Base-by-base conservation (phyloP, 2,329 filamentous ascomycete genomes). In the Ophiostoma novo-ulmi region DNA sequence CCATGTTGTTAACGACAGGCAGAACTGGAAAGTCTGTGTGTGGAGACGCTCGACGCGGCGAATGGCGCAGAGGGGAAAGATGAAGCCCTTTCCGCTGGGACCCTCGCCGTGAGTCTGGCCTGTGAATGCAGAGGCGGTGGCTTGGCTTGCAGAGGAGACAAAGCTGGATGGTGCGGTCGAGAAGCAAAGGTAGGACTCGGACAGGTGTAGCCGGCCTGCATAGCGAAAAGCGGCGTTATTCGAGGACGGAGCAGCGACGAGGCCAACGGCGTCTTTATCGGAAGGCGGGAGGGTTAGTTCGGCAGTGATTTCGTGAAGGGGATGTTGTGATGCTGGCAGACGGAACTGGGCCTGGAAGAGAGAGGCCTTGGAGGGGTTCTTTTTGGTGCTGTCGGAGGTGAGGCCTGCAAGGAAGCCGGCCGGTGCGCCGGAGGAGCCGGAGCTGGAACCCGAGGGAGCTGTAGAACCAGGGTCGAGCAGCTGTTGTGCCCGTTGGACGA, bases 311-410 rank as follows among this genome's bases (percentile, higher is more conserved):
- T 99, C 95, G 82, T 96, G 93, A 71, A 98, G 86, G 70, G 95
- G 95, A 73, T 91, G 94, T 81, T 99, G 94, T 55, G 92, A 91
- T 77, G 93, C 89, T 65, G 95, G 95, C 44, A 99, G 90, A 75
- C 95, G 92, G 83, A 99, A 99, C 81, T 99, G 95, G 80, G 91
- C 90, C 82, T 95, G 93, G 83, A 98, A 99, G 72, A 98, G 88
- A 69, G 91, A 90, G 70, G 93, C 89, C 82, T 97, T 98, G 78
- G 94, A 94, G 68, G 94, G 93, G 78, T 92, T 91, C 74, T 74
- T 74, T 67, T 72, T 73, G 58, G 39, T 68, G 52, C 87, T 87
- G 80, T 95, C 92, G 72, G 90, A 88, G 77, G 89, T 88, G 72
- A 92, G 85, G 67, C 73, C 73, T 1, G 74, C 68, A 7, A 75